These are phyloP conservation scores for Roridomyces roridus DNA, from an alignment of 768 basidiomycete genomes.

Conservation along the genomic window DNA sequence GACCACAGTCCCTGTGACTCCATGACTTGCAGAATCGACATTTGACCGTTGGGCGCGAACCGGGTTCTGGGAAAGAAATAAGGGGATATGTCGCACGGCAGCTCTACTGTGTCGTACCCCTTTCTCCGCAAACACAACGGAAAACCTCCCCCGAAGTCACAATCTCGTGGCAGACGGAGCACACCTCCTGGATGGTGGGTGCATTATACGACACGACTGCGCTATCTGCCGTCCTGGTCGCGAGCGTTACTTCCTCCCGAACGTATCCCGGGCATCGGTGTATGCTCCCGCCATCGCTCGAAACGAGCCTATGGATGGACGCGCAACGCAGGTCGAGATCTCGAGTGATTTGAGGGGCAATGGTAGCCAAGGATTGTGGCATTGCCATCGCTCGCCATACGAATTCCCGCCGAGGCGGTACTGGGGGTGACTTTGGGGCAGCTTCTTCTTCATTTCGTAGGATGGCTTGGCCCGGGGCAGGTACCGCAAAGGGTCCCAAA, in stretches of 20 bases:
- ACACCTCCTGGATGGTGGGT: too few relatives aligned
- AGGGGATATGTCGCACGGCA: neutral
- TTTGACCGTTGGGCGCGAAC: neutral
- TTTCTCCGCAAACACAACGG: neutral
- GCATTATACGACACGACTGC: too few relatives aligned
- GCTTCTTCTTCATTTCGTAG: too few relatives aligned
- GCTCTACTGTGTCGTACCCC: neutral
- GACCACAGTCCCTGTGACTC: conserved; percentile 1
- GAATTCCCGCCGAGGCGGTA: neutral
- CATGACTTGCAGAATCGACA: neutral
- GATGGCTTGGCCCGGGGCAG: neutral
- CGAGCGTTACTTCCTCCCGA: too few relatives aligned
- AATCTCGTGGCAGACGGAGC: conserved; percentile 2
- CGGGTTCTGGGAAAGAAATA: neutral
- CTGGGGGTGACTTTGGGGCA: too few relatives aligned
- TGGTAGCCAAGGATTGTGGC: neutral
- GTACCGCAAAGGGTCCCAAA: too few relatives aligned
- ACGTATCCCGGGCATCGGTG: too few relatives aligned
- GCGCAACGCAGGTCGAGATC: neutral
- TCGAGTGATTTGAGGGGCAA: neutral
- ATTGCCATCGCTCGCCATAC: neutral
- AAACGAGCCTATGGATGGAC: neutral
- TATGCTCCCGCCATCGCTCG: neutral
- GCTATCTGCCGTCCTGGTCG: too few relatives aligned
- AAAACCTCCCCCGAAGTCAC: neutral